phyloP scores from a whole-genome alignment of 371 early-diverging fungal genomes.

The Mucor velutinosus region DNA sequence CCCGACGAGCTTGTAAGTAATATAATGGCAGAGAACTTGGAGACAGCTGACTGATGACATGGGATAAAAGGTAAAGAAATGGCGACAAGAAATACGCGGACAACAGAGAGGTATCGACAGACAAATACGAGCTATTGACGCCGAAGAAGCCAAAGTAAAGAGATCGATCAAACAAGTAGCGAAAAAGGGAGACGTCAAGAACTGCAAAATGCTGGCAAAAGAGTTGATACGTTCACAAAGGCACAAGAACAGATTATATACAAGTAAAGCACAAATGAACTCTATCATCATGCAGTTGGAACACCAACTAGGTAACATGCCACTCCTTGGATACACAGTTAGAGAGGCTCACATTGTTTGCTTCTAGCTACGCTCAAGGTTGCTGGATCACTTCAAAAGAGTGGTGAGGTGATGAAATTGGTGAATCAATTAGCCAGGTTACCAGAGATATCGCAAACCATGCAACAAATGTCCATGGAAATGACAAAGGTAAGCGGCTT shows the following conservation, averaged over 20 bases:
- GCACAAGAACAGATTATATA: slow-evolving; percentile 81
- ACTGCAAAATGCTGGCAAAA: slow-evolving; percentile 82
- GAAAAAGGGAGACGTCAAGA: slow-evolving; percentile 79
- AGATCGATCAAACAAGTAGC: slow-evolving; percentile 82
- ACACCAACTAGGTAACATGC: slow-evolving; percentile 75
- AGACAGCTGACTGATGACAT: background rate
- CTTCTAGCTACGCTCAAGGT: slow-evolving; percentile 79
- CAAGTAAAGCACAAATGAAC: slow-evolving; percentile 92
- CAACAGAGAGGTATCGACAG: slow-evolving; percentile 92
- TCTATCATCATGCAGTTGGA: slow-evolving; percentile 90
- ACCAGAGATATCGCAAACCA: slow-evolving; percentile 79
- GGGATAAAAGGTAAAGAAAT: slow-evolving; percentile 74
- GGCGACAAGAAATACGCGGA: slow-evolving; percentile 80
- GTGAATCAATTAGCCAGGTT: slow-evolving; percentile 85
- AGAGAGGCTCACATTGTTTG: background rate
- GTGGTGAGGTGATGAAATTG: slow-evolving; percentile 87
- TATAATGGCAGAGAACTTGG: background rate
- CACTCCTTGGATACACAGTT: background rate
- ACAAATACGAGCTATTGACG: slow-evolving; percentile 78
- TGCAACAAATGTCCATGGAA: slow-evolving; percentile 93
- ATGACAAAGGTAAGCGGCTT: slow-evolving; percentile 83
- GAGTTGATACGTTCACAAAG: slow-evolving; percentile 82
- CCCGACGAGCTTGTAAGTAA: slow-evolving; percentile 63
- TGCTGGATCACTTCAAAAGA: slow-evolving; percentile 86
- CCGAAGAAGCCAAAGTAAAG: slow-evolving; percentile 85